These are phyloP conservation scores for Aristolochia californica DNA, from an alignment of 164 flowering plant genomes.

Conservation along the genomic window DNA sequence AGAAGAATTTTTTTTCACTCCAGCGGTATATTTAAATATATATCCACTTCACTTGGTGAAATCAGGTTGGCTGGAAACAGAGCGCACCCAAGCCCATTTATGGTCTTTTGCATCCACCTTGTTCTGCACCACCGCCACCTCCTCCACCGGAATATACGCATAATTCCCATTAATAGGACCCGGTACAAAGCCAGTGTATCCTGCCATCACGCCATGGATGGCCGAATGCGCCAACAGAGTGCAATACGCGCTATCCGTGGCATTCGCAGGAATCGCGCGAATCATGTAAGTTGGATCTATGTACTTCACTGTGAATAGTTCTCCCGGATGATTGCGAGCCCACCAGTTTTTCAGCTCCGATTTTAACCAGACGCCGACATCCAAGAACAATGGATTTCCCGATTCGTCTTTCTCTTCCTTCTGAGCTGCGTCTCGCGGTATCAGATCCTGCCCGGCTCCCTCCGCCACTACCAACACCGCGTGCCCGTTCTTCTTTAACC, in stretches of 20 bases:
- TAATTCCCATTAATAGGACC: constrained; percentile 73
- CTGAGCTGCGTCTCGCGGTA: constrained; percentile 46
- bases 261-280: constrained; percentile 77
- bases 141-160: constrained; percentile 61
- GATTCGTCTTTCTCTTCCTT: constrained; percentile 65
- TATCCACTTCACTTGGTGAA: constrained; percentile 20
- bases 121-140: constrained; percentile 55
- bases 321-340: constrained; percentile 47
- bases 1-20: too few relatives aligned
- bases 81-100: constrained; percentile 91
- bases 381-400: constrained; percentile 63
- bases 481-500: constrained; percentile 52
- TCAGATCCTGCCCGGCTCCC: constrained; percentile 77
- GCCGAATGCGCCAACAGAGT: constrained; percentile 76
- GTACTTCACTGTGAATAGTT: constrained; percentile 67
- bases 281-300: constrained; percentile 90
- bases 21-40: too few relatives aligned
- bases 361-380: constrained; percentile 78
- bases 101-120: constrained; percentile 49
- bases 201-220: constrained; percentile 85
- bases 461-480: constrained; percentile 79
- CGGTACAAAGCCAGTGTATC: constrained; percentile 70
- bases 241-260: constrained; percentile 66
- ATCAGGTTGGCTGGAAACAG: constrained; percentile 81
- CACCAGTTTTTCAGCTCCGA: constrained; percentile 75